These are phyloP conservation scores for Leishmania braziliensis DNA, from an alignment of 208 protist genomes.

Conservation along the genomic window DNA sequence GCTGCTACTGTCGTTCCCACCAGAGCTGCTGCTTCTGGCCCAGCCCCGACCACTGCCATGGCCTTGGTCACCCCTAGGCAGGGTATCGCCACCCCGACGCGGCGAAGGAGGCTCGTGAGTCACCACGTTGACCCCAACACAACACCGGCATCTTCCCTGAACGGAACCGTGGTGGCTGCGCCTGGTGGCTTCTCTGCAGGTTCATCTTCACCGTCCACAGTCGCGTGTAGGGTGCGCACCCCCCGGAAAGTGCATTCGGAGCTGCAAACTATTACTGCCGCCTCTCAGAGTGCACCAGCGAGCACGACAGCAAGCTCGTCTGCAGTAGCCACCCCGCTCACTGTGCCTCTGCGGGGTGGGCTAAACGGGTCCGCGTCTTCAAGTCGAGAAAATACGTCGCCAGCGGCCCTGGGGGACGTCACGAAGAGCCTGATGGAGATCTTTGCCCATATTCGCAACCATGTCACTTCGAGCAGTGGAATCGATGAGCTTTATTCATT, in stretches of 20 bases:
- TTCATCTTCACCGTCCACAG: neutral
- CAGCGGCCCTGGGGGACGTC: neutral
- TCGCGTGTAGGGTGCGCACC: slow-evolving; percentile 13
- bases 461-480: slow-evolving; percentile 70
- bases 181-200: neutral
- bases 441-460: slow-evolving; percentile 80
- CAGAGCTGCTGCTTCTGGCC: neutral
- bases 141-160: neutral
- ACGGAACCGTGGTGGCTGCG: neutral
- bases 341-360: neutral
- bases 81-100: slow-evolving; percentile 11
- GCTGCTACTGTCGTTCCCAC: neutral
- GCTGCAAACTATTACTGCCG: neutral
- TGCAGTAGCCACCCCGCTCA: neutral
- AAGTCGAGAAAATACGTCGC: neutral
- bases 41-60: neutral
- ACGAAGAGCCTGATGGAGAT: slow-evolving; percentile 53
- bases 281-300: neutral
- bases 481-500: slow-evolving; percentile 81
- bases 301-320: slow-evolving; percentile 1
- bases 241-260: slow-evolving; percentile 12
- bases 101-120: slow-evolving; percentile 22
- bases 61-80: neutral
- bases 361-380: neutral
- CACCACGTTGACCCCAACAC: slow-evolving; percentile 27